These are phyloP conservation scores for Penicillium sumatraense DNA, from an alignment of 2,329 filamentous ascomycete species.

Conservation along the genomic window DNA sequence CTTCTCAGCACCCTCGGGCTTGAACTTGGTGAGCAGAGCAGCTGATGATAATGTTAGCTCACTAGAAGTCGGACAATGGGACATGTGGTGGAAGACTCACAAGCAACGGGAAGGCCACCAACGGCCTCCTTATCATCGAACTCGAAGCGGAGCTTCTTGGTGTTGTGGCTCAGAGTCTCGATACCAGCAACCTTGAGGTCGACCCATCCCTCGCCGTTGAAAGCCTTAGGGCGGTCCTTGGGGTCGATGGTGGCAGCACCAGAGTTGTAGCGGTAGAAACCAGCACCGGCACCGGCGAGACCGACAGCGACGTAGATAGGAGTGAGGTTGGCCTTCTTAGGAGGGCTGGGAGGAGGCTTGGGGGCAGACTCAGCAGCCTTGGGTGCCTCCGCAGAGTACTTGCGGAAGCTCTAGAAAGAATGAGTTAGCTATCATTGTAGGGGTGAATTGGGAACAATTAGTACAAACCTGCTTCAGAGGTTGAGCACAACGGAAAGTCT, in stretches of 20 bases:
- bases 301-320: conserved; percentile 58
- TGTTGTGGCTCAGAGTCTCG: conserved; percentile 88
- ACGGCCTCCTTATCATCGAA: conserved; percentile 83
- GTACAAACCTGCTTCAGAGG: conserved; percentile 67
- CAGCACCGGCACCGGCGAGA: conserved; percentile 55
- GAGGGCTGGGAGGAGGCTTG: conserved; percentile 14
- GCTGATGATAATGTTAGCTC: conserved; percentile 43
- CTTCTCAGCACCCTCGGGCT: conserved; percentile 82
- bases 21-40: conserved; percentile 89
- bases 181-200: conserved; percentile 78
- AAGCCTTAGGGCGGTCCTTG: conserved; percentile 55
- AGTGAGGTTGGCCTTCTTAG: conserved; percentile 60
- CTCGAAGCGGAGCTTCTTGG: conserved; percentile 87
- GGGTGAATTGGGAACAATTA: not conserved
- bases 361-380: conserved; percentile 29
- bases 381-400: conserved; percentile 71
- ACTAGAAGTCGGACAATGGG: not conserved
- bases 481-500: conserved; percentile 66
- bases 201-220: conserved; percentile 87
- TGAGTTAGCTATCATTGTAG: not conserved
- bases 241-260: conserved; percentile 35
- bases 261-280: conserved; percentile 57
- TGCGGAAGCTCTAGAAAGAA: conserved; percentile 61
- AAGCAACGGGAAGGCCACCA: conserved; percentile 79
- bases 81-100: conserved; percentile 46